Base-by-base conservation (phyloP, 345 rosid genomes). In the Passiflora organensis region DNA sequence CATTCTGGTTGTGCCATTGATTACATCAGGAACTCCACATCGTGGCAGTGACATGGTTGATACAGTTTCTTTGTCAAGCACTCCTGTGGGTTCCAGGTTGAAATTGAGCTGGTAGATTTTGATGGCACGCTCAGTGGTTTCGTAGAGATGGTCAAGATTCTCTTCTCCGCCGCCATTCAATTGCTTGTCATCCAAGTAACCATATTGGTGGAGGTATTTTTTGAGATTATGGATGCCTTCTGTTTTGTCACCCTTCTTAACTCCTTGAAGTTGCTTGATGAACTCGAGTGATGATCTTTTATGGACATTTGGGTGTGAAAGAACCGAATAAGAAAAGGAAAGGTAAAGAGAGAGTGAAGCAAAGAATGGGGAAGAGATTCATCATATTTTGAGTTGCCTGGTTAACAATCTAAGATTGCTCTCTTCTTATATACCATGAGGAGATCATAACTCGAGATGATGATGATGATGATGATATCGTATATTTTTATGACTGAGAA, bases 11-110 rank as follows among this genome's bases (percentile, higher is more conserved):
- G 67, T 64, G 10, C 76, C 71, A 8, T 70, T 59, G 55, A 71
- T 25, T 47, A 76, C 55, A 28, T 76, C 81, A 1, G 72, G 32
- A 6, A 73, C 56, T 0, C 71, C 79, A n/a, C 83, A 78, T 4
- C 83, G 61, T 13, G 80, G 71, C 58, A 2, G 39, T 22, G 13
- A 20, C 80, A 76, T 73, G 9, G 15, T 13, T 0, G 55, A 43
- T 2, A 73, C 62, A 0, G 76, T 80, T 12, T 22, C 11, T 5
- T 48, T 15, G 6, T 76, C 84, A 1, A 71, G 43, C 1, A n/a
- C 22, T 0, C 77, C 79, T 0, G 77, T 62, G 21, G 54, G 5
- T 0, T 59, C 63, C 0, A 74, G 22, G 25, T 66, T 48, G 70
- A 44, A 70, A 43, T 69, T 66, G 5, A 37, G 43, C 24, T 78